Percentiles rank a stretch among this genome's conserved stretches.
These are phyloP conservation scores for Zymoseptoria passerinii DNA, from an alignment of 2,329 filamentous ascomycete genomes.

Conservation along the genomic window DNA sequence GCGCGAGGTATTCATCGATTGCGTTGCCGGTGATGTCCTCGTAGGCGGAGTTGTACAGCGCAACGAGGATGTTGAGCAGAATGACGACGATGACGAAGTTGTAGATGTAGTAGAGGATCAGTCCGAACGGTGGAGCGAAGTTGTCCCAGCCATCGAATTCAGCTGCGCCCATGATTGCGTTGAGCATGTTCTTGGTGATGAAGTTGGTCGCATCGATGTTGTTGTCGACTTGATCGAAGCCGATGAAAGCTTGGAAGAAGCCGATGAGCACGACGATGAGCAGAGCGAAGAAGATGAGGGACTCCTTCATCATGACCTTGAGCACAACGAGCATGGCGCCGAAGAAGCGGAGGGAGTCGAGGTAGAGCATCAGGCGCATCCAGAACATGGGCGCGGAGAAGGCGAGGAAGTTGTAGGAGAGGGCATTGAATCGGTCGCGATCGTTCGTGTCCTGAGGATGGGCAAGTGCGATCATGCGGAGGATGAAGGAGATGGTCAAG, in stretches of 20 bases:
- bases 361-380: constrained; percentile 82
- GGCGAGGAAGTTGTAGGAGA: constrained; percentile 90
- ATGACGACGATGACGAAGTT: constrained; percentile 96
- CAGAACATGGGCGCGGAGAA: constrained; percentile 96
- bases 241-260: constrained; percentile 91
- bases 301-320: constrained; percentile 60
- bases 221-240: constrained; percentile 76
- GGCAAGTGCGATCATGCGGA: constrained; percentile 69
- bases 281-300: constrained; percentile 90
- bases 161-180: constrained; percentile 83
- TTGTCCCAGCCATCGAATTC: constrained; percentile 84
- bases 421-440: constrained; percentile 58
- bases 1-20: constrained; percentile 87
- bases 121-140: constrained; percentile 86
- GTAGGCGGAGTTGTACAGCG: constrained; percentile 93
- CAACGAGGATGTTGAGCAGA: constrained; percentile 90
- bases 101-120: constrained; percentile 95
- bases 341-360: constrained; percentile 92
- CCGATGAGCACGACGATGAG: constrained; percentile 73
- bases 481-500: constrained; percentile 66
- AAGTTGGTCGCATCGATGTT: constrained; percentile 54
- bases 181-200: constrained; percentile 74
- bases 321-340: constrained; percentile 96
- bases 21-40: constrained; percentile 90
- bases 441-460: constrained; percentile 45